Evolutionary conservation across 1,139 yeast genomes (phyloP).

Genomic region (Candida labiduridarum): DNA sequence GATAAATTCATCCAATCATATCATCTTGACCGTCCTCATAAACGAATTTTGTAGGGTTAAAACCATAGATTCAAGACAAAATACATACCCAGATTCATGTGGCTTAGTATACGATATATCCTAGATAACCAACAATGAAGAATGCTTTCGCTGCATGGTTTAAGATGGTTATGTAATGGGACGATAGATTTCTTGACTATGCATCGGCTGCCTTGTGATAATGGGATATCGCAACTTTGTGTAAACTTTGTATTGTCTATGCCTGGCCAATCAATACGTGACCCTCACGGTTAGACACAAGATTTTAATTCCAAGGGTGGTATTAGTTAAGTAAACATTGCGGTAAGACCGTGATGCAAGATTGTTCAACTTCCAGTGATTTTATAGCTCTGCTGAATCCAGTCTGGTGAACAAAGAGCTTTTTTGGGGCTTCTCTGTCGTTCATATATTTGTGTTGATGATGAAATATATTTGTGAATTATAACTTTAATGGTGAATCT

Average conservation of each 20-base stretch:
- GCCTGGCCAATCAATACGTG: neutral
- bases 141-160: neutral
- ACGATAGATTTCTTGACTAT: neutral
- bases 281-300: neutral
- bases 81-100: neutral
- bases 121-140: neutral
- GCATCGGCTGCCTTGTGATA: neutral
- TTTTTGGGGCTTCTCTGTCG: no score
- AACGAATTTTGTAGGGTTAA: no score
- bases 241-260: neutral
- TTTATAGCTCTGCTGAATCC: neutral
- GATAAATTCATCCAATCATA: neutral
- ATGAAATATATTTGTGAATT: no score
- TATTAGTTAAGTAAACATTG: neutral
- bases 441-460: no score
- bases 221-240: neutral
- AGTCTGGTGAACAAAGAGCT: no score
- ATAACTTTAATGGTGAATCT: no score
- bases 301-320: neutral
- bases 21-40: no score
- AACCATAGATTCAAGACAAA: no score
- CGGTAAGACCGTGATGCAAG: neutral
- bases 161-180: neutral
- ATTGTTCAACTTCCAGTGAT: neutral
- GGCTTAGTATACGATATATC: neutral